phyloP scores from a whole-genome alignment of 2,329 filamentous ascomycete species.

The Mariannaea sp. region DNA sequence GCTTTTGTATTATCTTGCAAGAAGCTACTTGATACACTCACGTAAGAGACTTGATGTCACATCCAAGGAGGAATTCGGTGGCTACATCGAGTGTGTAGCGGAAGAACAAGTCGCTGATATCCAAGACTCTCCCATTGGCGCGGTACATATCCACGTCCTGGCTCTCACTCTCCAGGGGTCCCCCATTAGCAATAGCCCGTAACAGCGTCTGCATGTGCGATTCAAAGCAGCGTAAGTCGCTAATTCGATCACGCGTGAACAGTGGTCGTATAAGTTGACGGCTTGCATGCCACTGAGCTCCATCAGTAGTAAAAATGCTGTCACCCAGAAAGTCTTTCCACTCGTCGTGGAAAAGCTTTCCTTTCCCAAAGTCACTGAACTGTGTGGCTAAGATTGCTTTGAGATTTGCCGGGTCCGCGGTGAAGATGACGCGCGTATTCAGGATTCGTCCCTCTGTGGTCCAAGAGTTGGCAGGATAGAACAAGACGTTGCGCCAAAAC shows the following conservation, averaged over 20 bases:
- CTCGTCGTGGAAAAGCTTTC: slow-evolving; percentile 72
- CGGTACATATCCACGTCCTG: slow-evolving; percentile 66
- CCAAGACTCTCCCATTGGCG: slow-evolving; percentile 65
- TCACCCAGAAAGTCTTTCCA: slow-evolving; percentile 79
- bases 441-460: slow-evolving; percentile 65
- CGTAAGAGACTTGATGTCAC: slow-evolving; percentile 69
- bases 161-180: slow-evolving; percentile 61
- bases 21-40: slow-evolving; percentile 35
- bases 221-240: slow-evolving; percentile 82
- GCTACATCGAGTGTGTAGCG: slow-evolving; percentile 83
- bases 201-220: slow-evolving; percentile 77
- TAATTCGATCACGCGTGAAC: slow-evolving; percentile 83
- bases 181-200: slow-evolving; percentile 64
- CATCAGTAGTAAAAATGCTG: slow-evolving; percentile 80
- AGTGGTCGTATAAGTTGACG: slow-evolving; percentile 84
- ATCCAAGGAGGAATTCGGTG: slow-evolving; percentile 84
- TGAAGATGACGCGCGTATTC: slow-evolving; percentile 69
- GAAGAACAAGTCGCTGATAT: slow-evolving; percentile 80
- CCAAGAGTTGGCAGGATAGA: slow-evolving; percentile 46
- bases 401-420: slow-evolving; percentile 85
- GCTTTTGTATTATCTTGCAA: neutral
- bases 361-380: slow-evolving; percentile 84
- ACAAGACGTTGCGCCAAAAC: slow-evolving; percentile 63
- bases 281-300: slow-evolving; percentile 76
- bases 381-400: slow-evolving; percentile 87